These are phyloP conservation scores for Jacaranda mimosifolia DNA, from an alignment of 257 asterid genomes.

Conservation along the genomic window DNA sequence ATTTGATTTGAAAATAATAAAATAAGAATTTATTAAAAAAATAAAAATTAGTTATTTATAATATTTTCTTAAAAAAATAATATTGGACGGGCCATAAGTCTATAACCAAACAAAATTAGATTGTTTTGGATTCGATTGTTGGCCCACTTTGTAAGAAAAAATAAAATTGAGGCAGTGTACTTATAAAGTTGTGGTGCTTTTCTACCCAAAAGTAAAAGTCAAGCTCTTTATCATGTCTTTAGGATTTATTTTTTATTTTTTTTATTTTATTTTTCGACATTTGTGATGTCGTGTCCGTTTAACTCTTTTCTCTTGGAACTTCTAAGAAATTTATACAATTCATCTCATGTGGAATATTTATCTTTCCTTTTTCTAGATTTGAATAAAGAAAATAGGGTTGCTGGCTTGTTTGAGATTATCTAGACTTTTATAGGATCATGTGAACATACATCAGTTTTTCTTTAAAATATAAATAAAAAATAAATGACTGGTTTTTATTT, in stretches of 20 bases:
- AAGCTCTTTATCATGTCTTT: not conserved
- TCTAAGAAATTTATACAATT: not conserved
- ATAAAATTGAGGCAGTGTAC: not conserved
- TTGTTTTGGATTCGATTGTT: not conserved
- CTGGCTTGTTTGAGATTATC: too few species aligned
- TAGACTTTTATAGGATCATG: too few species aligned
- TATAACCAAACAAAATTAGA: not conserved
- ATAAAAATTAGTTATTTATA: too few species aligned
- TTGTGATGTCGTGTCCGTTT: not conserved
- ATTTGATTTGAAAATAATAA: too few species aligned
- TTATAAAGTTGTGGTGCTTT: slow-evolving; percentile 23
- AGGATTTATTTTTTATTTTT: not conserved
- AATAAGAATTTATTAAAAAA: too few species aligned
- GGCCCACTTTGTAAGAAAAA: not conserved
- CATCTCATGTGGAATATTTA: not conserved
- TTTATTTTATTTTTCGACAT: not conserved
- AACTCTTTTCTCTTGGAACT: not conserved
- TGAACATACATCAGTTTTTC: too few species aligned
- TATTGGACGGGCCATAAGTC: not conserved
- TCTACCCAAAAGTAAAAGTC: slow-evolving; percentile 12
- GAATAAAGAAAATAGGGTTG: too few species aligned
- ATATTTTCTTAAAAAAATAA: too few species aligned
- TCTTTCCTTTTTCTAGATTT: too few species aligned
- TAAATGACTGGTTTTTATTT: too few species aligned
- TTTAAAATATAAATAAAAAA: too few species aligned